Base-by-base conservation (phyloP, 352 stramenopile species). In the Globisporangium cederbergense region DNA sequence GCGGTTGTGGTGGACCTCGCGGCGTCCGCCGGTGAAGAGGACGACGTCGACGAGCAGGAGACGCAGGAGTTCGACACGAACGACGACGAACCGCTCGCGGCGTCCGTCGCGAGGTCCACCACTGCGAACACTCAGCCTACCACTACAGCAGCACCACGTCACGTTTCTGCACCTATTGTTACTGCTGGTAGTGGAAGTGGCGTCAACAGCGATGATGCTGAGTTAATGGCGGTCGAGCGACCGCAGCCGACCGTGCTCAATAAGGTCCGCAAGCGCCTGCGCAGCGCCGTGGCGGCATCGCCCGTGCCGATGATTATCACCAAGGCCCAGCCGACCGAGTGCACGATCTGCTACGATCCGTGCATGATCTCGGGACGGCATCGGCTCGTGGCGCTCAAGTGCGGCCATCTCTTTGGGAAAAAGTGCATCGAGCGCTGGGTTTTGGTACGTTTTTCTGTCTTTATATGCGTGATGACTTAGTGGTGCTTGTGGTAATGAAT, bases 341-440 rank as follows among this genome's bases (percentile, higher is more conserved):
- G 84, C 59, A 77, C 80, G 0, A 78, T 93, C 28, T 93, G 84
- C 76, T 91, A 82, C 68, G 84, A 93, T 32, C 61, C 73, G 42
- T 93, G 84, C 64, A 88, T 77, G 13, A 68, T 81, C 9, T 54
- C 72, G 9, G 84, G 84, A 0, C 65, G 73, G n/a, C 84, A 93
- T 62, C 82, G 84, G 2, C 75, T 93, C 54, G 83, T 81, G 59
- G 83, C 79, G 57, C 79, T 93, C 52, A 83, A 83, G 49, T 93
- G 84, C 64, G 84, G 84, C 42, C 84, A 93, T 58, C 66, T 91
- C 25, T 93, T 91, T 58, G 84, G 84, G 22, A 88, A 79, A 25
- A 81, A 78, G 42, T 92, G 83, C 68, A 92, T 92, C 58, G 80
- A 93, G 46, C 78, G 79, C 49, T 93, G 84, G 84, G 71, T 90